Base-by-base conservation (phyloP, 345 rosid genomes). In the Syzygium grande region DNA sequence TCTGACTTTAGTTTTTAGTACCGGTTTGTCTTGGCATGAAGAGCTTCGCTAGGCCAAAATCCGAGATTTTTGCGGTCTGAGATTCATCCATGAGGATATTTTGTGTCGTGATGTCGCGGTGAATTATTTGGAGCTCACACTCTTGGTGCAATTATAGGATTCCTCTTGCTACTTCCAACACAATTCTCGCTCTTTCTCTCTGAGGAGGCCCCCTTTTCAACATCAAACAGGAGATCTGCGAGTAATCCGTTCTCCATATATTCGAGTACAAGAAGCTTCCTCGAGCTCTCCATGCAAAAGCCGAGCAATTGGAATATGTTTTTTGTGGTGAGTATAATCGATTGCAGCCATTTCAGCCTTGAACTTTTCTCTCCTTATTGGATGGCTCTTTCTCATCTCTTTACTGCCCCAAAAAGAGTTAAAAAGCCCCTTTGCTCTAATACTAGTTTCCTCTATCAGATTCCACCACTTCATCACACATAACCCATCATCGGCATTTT, bases 281-380 rank as follows among this genome's bases (percentile, higher is more conserved):
- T 85, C 4, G 86, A 63, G n/a, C 51, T 84, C 78, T 91, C 91
- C 19, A 80, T 6, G 58, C 91, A 90, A 19, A 90, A 90, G 43
- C 93, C 91, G 5, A 90, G 87, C 52, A 91, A 22, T 1, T 87
- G 89, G 84, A 91, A 86, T 49, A 91, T 27, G 86, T 88, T 90
- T 43, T 84, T 41, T 91, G 86, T 91, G 92, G 77, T 90, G 89
- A 1, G 92, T 91, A 68, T 52, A 73, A 15, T 87, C 79, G 13
- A 90, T 89, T 53, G 85, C 58, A 3, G 51, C 87, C 89, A 91
- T 89, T 49, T 91, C 92, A 52, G 86, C 89, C 53, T 49, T 55
- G 19, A 90, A 88, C 34, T 87, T 25, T 73, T 65, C 46, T 86
- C 90, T 51, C 86, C 93, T 46, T 78, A 87, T 30, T 85, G 84